phyloP scores from a whole-genome alignment of 108 stramenopile genomes.

The Cyclotella choctawhatcheeana region DNA sequence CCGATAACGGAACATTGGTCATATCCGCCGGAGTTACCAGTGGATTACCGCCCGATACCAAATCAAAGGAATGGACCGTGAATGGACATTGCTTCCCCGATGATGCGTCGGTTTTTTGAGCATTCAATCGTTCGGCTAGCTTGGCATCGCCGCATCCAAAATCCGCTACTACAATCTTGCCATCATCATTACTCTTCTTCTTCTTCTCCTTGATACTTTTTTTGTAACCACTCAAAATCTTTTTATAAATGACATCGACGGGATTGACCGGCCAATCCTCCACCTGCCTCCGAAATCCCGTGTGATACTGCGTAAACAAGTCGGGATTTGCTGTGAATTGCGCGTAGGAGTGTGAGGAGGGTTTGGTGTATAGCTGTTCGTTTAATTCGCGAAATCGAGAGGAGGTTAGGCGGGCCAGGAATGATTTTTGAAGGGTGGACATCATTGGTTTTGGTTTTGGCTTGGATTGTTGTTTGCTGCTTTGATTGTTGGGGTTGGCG shows the following conservation, averaged over 20 bases:
- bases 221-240: constrained; percentile 53
- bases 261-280: constrained; percentile 97
- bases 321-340: constrained; percentile 87
- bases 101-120: constrained; percentile 14
- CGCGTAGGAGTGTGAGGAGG: constrained; percentile 75
- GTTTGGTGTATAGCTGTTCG: constrained; percentile 94
- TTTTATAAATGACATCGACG: constrained; percentile 90
- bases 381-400: constrained; percentile 98
- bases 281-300: constrained; percentile 96
- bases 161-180: constrained; percentile 84
- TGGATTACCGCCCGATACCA: constrained; percentile 84
- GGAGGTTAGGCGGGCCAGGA: constrained; percentile 83
- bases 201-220: constrained; percentile 16
- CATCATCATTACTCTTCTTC: not conserved
- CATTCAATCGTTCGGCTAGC: constrained; percentile 75
- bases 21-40: constrained; percentile 97
- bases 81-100: constrained; percentile 40
- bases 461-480: not conserved
- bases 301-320: constrained; percentile 97
- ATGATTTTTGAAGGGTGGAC: constrained; percentile 65
- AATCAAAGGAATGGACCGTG: constrained; percentile 95
- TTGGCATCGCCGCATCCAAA: constrained; percentile 99
- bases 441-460: constrained; percentile 37
- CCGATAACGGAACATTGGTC: constrained; percentile 88
- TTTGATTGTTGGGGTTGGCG: not conserved